Percentiles rank a stretch among this genome's conserved stretches.
Conservation (phyloP, 495 filamentous ascomycete species). For the Penicillium steckii region DNA sequence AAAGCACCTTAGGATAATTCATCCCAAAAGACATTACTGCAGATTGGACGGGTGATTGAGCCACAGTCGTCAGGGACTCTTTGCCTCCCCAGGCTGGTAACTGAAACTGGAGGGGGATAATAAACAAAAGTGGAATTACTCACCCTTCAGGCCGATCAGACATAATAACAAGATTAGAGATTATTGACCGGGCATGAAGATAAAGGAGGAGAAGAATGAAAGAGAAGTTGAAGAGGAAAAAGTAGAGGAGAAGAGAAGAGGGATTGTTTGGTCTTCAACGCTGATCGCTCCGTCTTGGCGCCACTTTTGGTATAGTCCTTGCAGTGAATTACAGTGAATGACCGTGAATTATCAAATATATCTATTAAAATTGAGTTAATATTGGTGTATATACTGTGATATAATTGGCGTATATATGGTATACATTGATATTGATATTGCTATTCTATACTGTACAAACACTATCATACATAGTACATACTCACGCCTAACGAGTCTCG, state of each 20-base stretch:
- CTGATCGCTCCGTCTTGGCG: constrained; percentile 19
- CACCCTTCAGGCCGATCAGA: constrained; percentile 30
- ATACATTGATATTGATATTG: background rate
- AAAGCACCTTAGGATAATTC: too few species aligned
- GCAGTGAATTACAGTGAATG: too few species aligned
- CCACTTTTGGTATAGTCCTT: background rate
- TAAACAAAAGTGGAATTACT: constrained; percentile 6
- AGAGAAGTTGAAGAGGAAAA: background rate
- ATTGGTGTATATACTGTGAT: too few species aligned
- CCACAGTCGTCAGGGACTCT: background rate
- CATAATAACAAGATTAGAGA: constrained; percentile 8
- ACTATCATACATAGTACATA: constrained; percentile 11
- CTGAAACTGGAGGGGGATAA: background rate
- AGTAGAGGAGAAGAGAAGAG: constrained; percentile 7
- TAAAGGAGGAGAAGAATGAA: background rate
- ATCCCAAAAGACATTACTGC: background rate
- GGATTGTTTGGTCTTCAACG: too few species aligned
- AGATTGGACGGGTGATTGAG: background rate
- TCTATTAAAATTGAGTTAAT: too few species aligned
- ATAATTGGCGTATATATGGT: too few species aligned
- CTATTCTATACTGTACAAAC: background rate
- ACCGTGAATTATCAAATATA: too few species aligned
- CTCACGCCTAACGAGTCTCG: constrained; percentile 28
- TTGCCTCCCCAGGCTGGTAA: too few species aligned
- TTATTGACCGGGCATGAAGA: background rate